A percentile compares a stretch with the other conserved stretches of the same genome.
phyloP scores from a whole-genome alignment of 2,329 filamentous ascomycete species.

The Tolypocladium guangdongense region DNA sequence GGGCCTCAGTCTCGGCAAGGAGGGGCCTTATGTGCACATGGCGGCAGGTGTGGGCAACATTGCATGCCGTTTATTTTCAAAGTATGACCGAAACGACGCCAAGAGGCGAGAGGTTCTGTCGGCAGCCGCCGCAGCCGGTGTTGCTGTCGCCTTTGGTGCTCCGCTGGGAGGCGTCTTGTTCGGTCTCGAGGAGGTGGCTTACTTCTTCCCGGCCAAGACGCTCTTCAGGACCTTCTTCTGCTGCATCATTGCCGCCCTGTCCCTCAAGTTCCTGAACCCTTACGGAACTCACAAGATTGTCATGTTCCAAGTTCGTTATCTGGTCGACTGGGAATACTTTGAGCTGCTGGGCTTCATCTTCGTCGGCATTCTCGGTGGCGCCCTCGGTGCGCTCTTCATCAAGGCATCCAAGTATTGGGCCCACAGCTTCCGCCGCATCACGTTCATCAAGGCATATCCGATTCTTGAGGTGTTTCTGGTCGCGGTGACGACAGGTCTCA shows the following conservation, averaged over 20 bases:
- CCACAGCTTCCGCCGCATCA: slow-evolving; percentile 71
- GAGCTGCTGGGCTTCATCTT: slow-evolving; percentile 77
- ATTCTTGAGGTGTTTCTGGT: slow-evolving; percentile 83
- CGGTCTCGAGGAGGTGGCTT: slow-evolving; percentile 87
- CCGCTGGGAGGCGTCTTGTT: slow-evolving; percentile 83
- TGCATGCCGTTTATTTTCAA: slow-evolving; percentile 81
- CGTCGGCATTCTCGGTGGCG: slow-evolving; percentile 78
- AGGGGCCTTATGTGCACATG: slow-evolving; percentile 94
- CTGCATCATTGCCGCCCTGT: slow-evolving; percentile 85
- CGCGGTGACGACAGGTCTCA: slow-evolving; percentile 69
- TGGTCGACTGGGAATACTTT: slow-evolving; percentile 87
- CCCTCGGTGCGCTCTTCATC: slow-evolving; percentile 84
- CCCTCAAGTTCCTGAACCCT: slow-evolving; percentile 88
- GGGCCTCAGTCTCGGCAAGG: slow-evolving; percentile 87
- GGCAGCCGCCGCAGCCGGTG: slow-evolving; percentile 80
- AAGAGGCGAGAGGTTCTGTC: slow-evolving; percentile 92
- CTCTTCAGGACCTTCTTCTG: slow-evolving; percentile 97
- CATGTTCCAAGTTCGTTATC: slow-evolving; percentile 86
- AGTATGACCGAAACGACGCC: slow-evolving; percentile 89
- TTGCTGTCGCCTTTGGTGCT: slow-evolving; percentile 89
- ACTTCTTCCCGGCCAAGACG: slow-evolving; percentile 96
- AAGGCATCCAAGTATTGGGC: slow-evolving; percentile 91
- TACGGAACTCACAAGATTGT: slow-evolving; percentile 97
- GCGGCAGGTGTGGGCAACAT: slow-evolving; percentile 94
- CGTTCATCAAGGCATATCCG: slow-evolving; percentile 70